These are phyloP conservation scores for Cercophora samala DNA, from an alignment of 495 filamentous ascomycete species.

Conservation along the genomic window DNA sequence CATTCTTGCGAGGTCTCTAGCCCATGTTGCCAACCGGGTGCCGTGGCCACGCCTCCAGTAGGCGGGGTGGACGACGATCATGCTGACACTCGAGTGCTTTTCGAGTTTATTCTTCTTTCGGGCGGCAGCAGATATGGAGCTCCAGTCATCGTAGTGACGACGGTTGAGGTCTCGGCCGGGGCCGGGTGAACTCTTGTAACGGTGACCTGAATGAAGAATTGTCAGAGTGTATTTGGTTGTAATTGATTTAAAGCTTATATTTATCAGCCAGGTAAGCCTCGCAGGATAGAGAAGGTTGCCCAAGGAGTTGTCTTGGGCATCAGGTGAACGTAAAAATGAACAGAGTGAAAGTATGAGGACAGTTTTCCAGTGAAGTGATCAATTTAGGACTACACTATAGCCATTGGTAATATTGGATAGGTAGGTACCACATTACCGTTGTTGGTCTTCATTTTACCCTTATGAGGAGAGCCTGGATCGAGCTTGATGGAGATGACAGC, in stretches of 20 bases:
- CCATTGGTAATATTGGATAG: no score
- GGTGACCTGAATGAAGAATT: no score
- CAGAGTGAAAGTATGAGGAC: no score
- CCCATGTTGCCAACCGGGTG: constrained; percentile 11
- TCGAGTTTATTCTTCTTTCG: background rate
- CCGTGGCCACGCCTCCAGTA: constrained; percentile 17
- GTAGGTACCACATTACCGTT: background rate
- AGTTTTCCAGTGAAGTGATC: no score
- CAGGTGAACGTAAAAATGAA: no score
- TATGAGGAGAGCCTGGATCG: background rate
- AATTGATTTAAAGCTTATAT: no score
- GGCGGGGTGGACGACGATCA: constrained; percentile 11
- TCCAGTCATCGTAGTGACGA: background rate
- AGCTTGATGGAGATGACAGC: background rate
- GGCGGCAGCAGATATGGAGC: background rate
- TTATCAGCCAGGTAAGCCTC: no score
- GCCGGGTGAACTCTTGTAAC: no score
- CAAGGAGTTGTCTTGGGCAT: no score
- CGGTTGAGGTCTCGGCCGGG: background rate
- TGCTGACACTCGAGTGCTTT: background rate
- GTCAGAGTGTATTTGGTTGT: no score
- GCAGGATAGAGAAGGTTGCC: no score
- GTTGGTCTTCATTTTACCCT: background rate
- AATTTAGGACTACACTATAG: no score
- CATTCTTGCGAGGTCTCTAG: constrained; percentile 10